A percentile compares a stretch with the other conserved stretches of the same genome.
These are phyloP conservation scores for Trypanosoma lewisi DNA, from an alignment of 208 protist genomes.

Conservation along the genomic window DNA sequence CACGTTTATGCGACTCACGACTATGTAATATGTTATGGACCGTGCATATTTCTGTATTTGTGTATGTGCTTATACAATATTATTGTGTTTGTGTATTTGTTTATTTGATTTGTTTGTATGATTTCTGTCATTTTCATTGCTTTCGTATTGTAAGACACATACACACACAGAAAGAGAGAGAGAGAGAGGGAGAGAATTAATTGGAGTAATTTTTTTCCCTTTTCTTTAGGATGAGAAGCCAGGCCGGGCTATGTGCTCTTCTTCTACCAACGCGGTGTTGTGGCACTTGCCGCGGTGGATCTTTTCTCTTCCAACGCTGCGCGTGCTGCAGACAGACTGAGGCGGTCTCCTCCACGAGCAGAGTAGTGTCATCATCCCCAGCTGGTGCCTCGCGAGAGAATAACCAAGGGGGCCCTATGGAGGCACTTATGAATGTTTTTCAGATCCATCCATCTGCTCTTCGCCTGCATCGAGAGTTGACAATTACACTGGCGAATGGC, in stretches of 20 bases:
- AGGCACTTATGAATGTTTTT: slow-evolving; percentile 68
- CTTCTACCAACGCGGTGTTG: background rate
- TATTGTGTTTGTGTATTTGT: no score
- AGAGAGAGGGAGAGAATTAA: no score
- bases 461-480: slow-evolving; percentile 73
- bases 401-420: slow-evolving; percentile 62
- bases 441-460: slow-evolving; percentile 56
- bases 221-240: slow-evolving; percentile 11
- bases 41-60: no score
- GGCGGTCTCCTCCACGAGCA: background rate
- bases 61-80: no score
- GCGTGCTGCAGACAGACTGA: background rate
- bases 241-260: background rate
- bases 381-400: background rate
- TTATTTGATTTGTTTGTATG: no score
- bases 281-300: background rate
- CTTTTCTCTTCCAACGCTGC: background rate
- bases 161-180: no score
- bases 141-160: slow-evolving; percentile 5
- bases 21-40: no score
- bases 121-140: no score
- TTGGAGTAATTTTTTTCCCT: no score
- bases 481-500: slow-evolving; percentile 55
- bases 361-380: no score
- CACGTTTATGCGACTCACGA: no score